Conservation (phyloP, 2,329 filamentous ascomycete species). For the Talaromyces pinophilus region DNA sequence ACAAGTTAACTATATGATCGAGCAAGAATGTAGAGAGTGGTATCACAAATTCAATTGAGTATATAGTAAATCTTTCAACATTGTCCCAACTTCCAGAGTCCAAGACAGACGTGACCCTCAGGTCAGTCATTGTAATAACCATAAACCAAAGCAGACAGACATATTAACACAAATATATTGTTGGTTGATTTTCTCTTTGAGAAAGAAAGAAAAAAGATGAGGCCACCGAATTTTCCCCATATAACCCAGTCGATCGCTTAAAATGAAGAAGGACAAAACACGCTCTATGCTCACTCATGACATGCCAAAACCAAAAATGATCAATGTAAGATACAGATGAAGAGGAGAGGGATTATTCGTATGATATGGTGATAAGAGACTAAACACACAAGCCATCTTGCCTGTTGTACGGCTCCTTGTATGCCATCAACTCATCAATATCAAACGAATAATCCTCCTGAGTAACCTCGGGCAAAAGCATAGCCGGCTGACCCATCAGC, state of each 20-base stretch:
- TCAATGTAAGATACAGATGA: conserved; percentile 6
- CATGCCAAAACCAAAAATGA: conserved; percentile 2
- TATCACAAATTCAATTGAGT: conserved; percentile 10
- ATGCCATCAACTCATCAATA: conserved; percentile 23
- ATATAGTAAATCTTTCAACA: conserved; percentile 1
- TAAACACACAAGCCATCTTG: conserved; percentile 13
- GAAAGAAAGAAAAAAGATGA: background rate
- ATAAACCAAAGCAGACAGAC: background rate
- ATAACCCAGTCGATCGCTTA: background rate
- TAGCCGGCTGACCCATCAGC: conserved; percentile 39
- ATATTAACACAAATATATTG: conserved; percentile 5
- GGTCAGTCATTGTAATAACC: background rate
- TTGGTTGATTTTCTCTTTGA: background rate
- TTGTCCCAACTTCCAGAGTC: conserved; percentile 13
- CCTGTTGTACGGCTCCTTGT: conserved; percentile 17
- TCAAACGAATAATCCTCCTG: conserved; percentile 40
- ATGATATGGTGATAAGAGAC: background rate
- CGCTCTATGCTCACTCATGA: conserved; percentile 13
- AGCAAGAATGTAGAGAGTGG: background rate
- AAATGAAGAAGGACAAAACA: conserved; percentile 7
- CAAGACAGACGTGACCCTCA: background rate
- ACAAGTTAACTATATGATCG: background rate
- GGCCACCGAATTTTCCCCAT: conserved; percentile 2
- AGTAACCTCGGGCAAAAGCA: conserved; percentile 34
- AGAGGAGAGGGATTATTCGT: background rate